A percentile compares a stretch with the other conserved stretches of the same genome.
Conservation (phyloP, 78 protist species). For the Polysphondylium violaceum region DNA sequence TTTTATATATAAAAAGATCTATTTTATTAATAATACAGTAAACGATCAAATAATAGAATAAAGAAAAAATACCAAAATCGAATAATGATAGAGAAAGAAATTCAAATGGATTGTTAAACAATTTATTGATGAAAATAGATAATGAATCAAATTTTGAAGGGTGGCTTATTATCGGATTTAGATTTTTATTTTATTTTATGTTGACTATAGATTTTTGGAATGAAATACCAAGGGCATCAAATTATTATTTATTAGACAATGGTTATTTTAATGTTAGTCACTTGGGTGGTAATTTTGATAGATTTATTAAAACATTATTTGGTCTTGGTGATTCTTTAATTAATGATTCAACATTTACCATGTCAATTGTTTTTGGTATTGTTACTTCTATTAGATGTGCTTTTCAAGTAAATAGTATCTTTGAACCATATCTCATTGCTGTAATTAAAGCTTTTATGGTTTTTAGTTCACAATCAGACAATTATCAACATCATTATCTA, state of each 20-base stretch:
- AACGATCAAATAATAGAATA: neutral
- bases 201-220: slow-evolving; percentile 59
- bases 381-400: slow-evolving; percentile 20
- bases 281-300: neutral
- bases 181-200: slow-evolving; percentile 46
- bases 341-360: neutral
- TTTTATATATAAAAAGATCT: neutral
- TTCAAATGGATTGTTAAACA: neutral
- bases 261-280: slow-evolving; percentile 11
- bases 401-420: neutral
- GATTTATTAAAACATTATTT: neutral
- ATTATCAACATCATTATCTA: slow-evolving; percentile 67
- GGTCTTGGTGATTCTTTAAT: neutral
- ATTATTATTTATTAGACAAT: slow-evolving; percentile 1
- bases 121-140: slow-evolving; percentile 13
- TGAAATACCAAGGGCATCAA: slow-evolving; percentile 50
- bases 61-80: slow-evolving; percentile 23
- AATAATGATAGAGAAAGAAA: neutral
- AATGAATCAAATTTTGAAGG: neutral
- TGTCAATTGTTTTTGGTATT: neutral
- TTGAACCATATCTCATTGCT: slow-evolving; percentile 35
- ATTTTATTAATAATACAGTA: neutral
- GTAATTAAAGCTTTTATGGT: slow-evolving; percentile 15
- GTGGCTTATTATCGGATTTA: neutral
- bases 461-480: slow-evolving; percentile 41